A percentile compares a stretch with the other conserved stretches of the same genome.
phyloP scores from a whole-genome alignment of 2,329 filamentous ascomycete species.

The Diplodia mutila region DNA sequence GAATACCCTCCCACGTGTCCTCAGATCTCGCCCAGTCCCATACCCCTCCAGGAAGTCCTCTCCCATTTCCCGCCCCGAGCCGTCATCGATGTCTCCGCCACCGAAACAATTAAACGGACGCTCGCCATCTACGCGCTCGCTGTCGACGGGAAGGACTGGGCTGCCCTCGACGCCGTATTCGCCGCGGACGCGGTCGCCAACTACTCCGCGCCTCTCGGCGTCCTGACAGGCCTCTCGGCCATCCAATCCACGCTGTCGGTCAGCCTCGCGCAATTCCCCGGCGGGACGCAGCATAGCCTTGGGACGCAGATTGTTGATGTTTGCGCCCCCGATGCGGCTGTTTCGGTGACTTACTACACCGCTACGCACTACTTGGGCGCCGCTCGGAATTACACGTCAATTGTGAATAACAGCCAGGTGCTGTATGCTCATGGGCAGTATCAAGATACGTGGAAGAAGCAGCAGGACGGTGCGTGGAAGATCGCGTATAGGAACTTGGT shows the following conservation, averaged over 20 bases:
- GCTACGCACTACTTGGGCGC: conserved; percentile 14
- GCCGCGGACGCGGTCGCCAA: conserved; percentile 28
- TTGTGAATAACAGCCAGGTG: neutral
- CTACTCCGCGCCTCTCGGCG: conserved; percentile 27
- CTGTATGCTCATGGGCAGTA: conserved; percentile 11
- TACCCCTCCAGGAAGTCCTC: neutral
- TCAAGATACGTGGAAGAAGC: conserved; percentile 8
- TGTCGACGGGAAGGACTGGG: conserved; percentile 31
- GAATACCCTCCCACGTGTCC: neutral
- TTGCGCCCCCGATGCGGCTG: neutral
- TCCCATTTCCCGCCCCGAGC: neutral
- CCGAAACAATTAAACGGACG: conserved; percentile 27
- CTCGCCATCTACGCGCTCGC: conserved; percentile 30
- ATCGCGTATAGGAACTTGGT: conserved; percentile 9
- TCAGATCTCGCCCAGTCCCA: neutral
- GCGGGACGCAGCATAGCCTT: conserved; percentile 12
- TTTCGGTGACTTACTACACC: conserved; percentile 14
- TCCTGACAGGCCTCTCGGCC: conserved; percentile 12
- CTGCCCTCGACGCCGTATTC: conserved; percentile 28
- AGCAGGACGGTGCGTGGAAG: neutral
- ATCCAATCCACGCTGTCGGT: conserved; percentile 23
- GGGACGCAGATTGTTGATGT: neutral
- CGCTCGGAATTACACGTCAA: neutral
- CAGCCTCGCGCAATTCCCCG: neutral
- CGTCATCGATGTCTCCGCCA: neutral